Evolutionary conservation across 257 asterid species (phyloP), one percentile per base, ranked within the genome.

Genomic region (Voacanga thouarsii): DNA sequence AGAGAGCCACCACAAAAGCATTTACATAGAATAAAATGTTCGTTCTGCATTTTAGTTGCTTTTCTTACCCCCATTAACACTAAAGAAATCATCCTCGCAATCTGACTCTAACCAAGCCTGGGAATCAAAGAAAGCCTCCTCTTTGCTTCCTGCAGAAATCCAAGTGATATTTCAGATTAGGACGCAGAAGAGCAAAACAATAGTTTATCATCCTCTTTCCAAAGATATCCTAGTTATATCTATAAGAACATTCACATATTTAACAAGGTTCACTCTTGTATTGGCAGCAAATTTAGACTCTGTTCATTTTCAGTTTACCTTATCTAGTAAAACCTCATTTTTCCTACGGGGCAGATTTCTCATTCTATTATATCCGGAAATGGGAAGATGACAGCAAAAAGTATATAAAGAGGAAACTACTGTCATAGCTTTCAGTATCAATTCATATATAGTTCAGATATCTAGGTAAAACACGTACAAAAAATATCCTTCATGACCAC

Each of bases 101-200:
- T 93, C 98, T 0, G 97, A 93, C 56, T 93, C 98, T 74, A 89
- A 76, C 92, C 96, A 92, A 1, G 92, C 86, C 43, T 88, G 94
- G 49, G 97, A 84, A 74, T 93, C 96, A 61, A 89, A 92, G 81
- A 92, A 92, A 69, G 84, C 55, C 83, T 90, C 98, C 44, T 91
- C 96, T 80, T 87, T 90, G 87, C 91, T 93, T 77, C 92, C 97
- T 91, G 91, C 78, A 75, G 57, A 47, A 75, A 57, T 47, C 71
- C 10, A 57, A 81, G 77, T 71, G 61, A 30, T 55, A 15, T 77
- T 79, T 73, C 64, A 33, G 14, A 51, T 50, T 77, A n/a, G 43
- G 51, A 37, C 43, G 23, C 72, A 75, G 79, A 59, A n/a, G 30
- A 49, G 51, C 45, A 47, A 6, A 33, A 28, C 64, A 14, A 60